Percentiles rank a stretch among this genome's conserved stretches.
phyloP scores from a whole-genome alignment of 2,329 filamentous ascomycete species.

The Trichoderma sp. region DNA sequence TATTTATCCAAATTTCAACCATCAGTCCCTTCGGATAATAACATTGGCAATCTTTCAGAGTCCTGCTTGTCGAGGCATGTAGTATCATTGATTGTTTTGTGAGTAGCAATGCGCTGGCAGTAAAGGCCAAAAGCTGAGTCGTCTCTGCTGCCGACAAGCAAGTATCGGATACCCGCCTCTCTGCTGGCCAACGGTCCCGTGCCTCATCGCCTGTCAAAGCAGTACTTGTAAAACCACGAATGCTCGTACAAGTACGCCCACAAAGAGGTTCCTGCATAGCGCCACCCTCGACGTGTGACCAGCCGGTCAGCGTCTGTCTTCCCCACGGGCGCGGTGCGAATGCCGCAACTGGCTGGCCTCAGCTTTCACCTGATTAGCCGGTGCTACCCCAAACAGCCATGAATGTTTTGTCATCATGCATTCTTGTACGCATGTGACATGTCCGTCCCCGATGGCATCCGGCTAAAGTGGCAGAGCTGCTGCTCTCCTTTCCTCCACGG shows the following conservation, averaged over 20 bases:
- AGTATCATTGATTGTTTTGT: not conserved
- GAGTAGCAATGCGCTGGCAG: not conserved
- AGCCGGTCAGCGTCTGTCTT: not conserved
- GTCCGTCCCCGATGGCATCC: not conserved
- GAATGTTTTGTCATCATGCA: conserved; percentile 7
- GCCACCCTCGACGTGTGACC: conserved; percentile 10
- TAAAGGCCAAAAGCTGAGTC: not conserved
- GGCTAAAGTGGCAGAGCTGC: conserved; percentile 1
- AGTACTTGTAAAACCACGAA: not conserved
- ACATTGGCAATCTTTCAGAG: not conserved
- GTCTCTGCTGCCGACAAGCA: not conserved
- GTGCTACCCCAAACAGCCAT: not conserved
- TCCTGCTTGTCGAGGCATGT: not conserved
- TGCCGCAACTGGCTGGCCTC: not conserved
- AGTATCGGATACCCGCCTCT: not conserved
- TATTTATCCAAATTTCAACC: not conserved
- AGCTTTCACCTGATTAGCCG: not conserved
- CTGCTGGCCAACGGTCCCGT: not conserved
- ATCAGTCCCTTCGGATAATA: conserved; percentile 9
- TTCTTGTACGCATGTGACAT: not conserved
- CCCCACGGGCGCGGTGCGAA: conserved; percentile 9
- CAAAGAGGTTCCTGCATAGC: conserved; percentile 12
- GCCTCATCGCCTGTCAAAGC: not conserved
- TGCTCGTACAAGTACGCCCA: too few relatives aligned
- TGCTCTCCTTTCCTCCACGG: not conserved